These are phyloP conservation scores for Colletotrichum acutatum DNA, from an alignment of 2,329 filamentous ascomycete genomes.

Conservation along the genomic window DNA sequence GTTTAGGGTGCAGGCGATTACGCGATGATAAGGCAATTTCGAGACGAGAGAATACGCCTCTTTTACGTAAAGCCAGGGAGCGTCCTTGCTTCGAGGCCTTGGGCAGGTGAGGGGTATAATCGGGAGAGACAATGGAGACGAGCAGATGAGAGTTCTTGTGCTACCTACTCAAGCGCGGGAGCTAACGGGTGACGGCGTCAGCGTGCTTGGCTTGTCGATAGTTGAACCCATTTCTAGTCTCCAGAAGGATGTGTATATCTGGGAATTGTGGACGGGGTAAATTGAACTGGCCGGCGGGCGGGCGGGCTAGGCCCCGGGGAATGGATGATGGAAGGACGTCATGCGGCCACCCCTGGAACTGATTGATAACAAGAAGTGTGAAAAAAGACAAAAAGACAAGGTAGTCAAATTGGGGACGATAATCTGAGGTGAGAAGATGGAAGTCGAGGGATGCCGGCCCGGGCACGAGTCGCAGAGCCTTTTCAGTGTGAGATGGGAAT, in stretches of 20 bases:
- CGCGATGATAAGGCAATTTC: neutral
- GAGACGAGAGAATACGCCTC: neutral
- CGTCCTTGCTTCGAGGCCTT: constrained; percentile 1
- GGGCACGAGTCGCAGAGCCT: no score
- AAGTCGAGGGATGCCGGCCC: neutral
- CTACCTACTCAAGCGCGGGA: no score
- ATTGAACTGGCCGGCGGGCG: neutral
- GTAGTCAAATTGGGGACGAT: neutral
- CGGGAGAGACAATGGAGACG: neutral
- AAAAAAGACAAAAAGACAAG: neutral
- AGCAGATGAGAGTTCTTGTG: neutral
- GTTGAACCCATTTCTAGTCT: no score
- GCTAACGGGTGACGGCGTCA: no score
- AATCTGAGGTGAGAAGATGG: neutral
- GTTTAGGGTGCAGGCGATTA: neutral
- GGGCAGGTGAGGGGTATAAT: neutral
- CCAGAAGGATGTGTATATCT: no score
- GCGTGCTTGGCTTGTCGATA: no score
- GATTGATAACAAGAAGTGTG: constrained; percentile 11
- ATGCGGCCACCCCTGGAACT: neutral
- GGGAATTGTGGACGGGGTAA: no score
- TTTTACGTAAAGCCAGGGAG: constrained; percentile 30
- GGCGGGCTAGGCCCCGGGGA: neutral
- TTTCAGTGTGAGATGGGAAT: neutral
- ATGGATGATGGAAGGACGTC: neutral